Evolutionary conservation across 2,329 filamentous ascomycete genomes (phyloP).

Genomic region (Phyllosticta paracitricarpa): DNA sequence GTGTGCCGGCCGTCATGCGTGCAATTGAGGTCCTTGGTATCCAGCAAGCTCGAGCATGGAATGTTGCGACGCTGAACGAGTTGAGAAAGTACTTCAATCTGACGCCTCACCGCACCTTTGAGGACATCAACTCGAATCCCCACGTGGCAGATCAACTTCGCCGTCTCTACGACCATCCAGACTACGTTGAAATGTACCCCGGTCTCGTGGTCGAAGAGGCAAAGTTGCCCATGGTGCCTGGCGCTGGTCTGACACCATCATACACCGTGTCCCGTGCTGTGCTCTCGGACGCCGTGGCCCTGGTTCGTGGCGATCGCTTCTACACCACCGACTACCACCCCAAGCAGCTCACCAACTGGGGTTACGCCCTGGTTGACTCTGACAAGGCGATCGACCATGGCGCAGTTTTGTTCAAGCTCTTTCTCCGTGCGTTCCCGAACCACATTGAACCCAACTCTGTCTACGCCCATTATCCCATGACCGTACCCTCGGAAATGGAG

Average conservation of each 20-base stretch:
- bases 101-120: slow-evolving; percentile 65
- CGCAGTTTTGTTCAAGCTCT: slow-evolving; percentile 76
- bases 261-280: slow-evolving; percentile 71
- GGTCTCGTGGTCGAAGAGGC: slow-evolving; percentile 67
- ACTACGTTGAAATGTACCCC: slow-evolving; percentile 72
- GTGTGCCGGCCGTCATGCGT: slow-evolving; percentile 63
- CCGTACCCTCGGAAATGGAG: slow-evolving; percentile 60
- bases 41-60: slow-evolving; percentile 66
- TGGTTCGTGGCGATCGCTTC: slow-evolving; percentile 68
- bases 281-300: slow-evolving; percentile 66
- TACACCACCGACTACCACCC: slow-evolving; percentile 67
- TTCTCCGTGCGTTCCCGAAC: slow-evolving; percentile 67
- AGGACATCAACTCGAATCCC: slow-evolving; percentile 73
- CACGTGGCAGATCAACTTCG: slow-evolving; percentile 54
- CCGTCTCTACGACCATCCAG: slow-evolving; percentile 59
- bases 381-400: slow-evolving; percentile 69
- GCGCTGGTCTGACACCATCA: slow-evolving; percentile 63
- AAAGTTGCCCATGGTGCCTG: slow-evolving; percentile 57
- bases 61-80: slow-evolving; percentile 69
- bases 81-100: slow-evolving; percentile 75
- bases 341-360: slow-evolving; percentile 72
- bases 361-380: slow-evolving; percentile 63
- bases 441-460: slow-evolving; percentile 70
- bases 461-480: slow-evolving; percentile 70
- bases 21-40: slow-evolving; percentile 75